Evolutionary conservation across 2,329 filamentous ascomycete species (phyloP), one percentile per base, ranked within the genome.

Genomic region (Aspergillus sp.): DNA sequence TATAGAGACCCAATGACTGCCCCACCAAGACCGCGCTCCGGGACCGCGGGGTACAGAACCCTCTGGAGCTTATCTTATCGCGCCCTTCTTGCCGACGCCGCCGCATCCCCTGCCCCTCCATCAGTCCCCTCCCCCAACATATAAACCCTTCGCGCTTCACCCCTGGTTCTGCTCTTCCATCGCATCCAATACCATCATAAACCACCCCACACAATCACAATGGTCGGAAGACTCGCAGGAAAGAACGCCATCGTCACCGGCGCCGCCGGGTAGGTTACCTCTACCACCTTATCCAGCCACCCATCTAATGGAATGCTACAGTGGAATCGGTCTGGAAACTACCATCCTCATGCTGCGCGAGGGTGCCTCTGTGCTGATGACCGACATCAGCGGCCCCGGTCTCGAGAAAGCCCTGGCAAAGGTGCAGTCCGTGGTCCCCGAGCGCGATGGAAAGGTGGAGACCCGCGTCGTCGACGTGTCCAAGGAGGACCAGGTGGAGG

Each of bases 261-360:
- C 50, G 58, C 58, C 17, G 58, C 58, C 31, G 58, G 58, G 58
- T 61, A 53, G 5, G 50, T 34, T 14, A 23, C 19, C 14, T 16
- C 10, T 29, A 14, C 19, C 32, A 2, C 19, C 16, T 7, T 10
- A 45, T 14, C 21, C 25, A 16, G 7, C n/a, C 6, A 38, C 7
- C 25, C 23, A 31, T 46, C 29, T 4, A 10, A 21, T 20, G 11
- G 38, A 32, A 9, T 2, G 6, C n/a, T 10, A 31, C 47, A 74
- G 92, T 67, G 92, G 92, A 67, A 97, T 97, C 67, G 92, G 92
- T 60, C 88, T 97, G 45, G 91, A 97, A 78, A 96, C 92, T 2
- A 84, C 83, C 51, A 92, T 97, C 62, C 88, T 96, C 54, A 96
- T 97, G 68, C 88, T 87, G 54, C 88, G 88, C 59, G 92, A 97